Evolutionary conservation across 371 early-diverging fungal species (phyloP).

Genomic region (Mucor irregularis): DNA sequence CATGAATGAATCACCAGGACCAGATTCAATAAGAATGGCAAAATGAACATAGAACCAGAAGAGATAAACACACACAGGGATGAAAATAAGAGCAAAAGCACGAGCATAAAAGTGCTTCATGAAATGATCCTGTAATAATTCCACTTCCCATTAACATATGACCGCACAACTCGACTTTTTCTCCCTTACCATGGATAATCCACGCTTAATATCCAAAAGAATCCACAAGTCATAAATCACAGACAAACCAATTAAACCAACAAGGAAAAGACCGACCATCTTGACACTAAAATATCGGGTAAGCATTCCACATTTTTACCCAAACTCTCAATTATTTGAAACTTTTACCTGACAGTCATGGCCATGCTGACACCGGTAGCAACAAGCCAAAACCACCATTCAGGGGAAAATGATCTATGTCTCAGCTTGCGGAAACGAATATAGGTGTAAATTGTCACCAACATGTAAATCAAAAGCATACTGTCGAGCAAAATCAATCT

Average conservation of each 20-base stretch:
- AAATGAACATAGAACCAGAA: constrained; percentile 86
- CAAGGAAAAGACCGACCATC: constrained; percentile 92
- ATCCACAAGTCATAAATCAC: constrained; percentile 92
- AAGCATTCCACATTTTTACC: neutral
- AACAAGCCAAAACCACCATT: constrained; percentile 83
- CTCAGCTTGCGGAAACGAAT: constrained; percentile 84
- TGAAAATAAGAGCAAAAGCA: constrained; percentile 68
- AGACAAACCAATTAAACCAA: constrained; percentile 82
- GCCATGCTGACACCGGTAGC: constrained; percentile 73
- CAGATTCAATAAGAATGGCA: constrained; percentile 68
- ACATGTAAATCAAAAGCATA: constrained; percentile 89
- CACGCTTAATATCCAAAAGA: constrained; percentile 81
- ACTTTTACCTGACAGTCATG: constrained; percentile 58
- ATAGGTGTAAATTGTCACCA: constrained; percentile 80
- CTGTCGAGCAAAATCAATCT: constrained; percentile 93
- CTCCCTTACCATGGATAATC: constrained; percentile 63
- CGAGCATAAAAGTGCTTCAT: constrained; percentile 68
- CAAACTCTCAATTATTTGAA: neutral
- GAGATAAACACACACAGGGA: constrained; percentile 79
- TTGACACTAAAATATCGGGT: constrained; percentile 73
- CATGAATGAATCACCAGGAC: constrained; percentile 96
- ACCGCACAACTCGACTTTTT: too few relatives aligned
- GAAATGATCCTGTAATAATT: constrained; percentile 60
- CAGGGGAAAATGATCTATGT: constrained; percentile 48
- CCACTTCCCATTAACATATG: neutral